These are phyloP conservation scores for Chaetomium strumarium DNA, from an alignment of 2,329 filamentous ascomycete species.

Conservation along the genomic window DNA sequence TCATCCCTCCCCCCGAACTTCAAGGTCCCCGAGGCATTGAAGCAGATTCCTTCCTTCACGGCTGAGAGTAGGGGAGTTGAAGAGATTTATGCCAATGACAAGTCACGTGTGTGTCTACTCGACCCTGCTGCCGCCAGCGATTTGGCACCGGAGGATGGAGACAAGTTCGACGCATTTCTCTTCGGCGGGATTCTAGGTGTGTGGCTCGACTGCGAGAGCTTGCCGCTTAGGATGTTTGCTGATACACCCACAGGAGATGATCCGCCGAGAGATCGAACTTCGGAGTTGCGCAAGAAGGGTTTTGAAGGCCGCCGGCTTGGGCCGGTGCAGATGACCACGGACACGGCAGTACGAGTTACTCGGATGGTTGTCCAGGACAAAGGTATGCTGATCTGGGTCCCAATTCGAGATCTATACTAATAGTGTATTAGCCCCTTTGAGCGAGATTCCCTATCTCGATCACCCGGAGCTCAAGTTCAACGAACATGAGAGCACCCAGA, in stretches of 20 bases:
- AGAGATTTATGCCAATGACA: conserved; percentile 66
- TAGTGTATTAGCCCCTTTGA: conserved; percentile 57
- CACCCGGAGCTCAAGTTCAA: conserved; percentile 85
- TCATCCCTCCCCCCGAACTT: conserved; percentile 71
- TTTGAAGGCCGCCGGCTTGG: conserved; percentile 83
- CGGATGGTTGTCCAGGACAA: conserved; percentile 80
- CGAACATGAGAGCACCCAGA: conserved; percentile 88
- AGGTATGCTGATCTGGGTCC: conserved; percentile 45
- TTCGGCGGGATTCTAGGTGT: conserved; percentile 93
- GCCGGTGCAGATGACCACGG: conserved; percentile 95
- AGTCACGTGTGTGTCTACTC: conserved; percentile 76
- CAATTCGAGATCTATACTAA: not conserved
- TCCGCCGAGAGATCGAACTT: conserved; percentile 88
- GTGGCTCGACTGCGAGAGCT: conserved; percentile 21
- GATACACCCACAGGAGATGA: conserved; percentile 64
- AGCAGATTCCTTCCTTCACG: conserved; percentile 55
- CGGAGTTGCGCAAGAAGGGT: conserved; percentile 90
- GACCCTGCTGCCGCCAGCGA: conserved; percentile 82
- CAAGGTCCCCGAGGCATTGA: conserved; percentile 54
- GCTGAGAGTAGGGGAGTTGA: conserved; percentile 76
- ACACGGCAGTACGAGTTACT: conserved; percentile 92
- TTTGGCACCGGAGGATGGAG: conserved; percentile 74
- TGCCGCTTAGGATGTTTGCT: not conserved
- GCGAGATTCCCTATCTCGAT: conserved; percentile 76
- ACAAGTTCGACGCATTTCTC: conserved; percentile 80